Conservation (phyloP, 2,329 filamentous ascomycete genomes). For the Claviceps africana region DNA sequence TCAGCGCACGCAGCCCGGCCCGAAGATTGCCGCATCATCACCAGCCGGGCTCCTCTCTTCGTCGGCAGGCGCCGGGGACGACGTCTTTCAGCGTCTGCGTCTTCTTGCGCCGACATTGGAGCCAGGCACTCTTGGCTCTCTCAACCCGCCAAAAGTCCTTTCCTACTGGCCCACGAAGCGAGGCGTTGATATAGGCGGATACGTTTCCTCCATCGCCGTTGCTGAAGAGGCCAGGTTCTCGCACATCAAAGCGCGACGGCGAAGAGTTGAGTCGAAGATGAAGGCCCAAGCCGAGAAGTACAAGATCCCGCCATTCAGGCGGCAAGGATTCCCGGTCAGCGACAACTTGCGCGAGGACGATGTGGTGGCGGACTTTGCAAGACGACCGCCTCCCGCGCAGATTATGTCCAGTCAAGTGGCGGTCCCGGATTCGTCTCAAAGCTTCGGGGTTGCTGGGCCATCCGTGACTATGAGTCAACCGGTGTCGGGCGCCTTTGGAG, state of each 20-base stretch:
- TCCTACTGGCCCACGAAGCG: constrained; percentile 26
- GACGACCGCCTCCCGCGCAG: constrained; percentile 12
- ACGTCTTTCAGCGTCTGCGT: constrained; percentile 20
- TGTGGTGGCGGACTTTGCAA: constrained; percentile 5
- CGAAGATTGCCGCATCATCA: constrained; percentile 4
- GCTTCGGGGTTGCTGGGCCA: constrained; percentile 14
- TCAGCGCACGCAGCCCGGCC: constrained; percentile 1
- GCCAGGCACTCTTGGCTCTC: constrained; percentile 12
- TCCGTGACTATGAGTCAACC: constrained; percentile 31
- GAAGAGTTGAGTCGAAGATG: constrained; percentile 19
- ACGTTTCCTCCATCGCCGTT: constrained; percentile 24
- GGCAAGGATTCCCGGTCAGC: constrained; percentile 11
- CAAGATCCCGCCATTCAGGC: constrained; percentile 16
- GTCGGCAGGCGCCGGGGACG: constrained; percentile 11
- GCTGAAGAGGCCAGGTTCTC: constrained; percentile 23
- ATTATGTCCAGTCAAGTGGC: constrained; percentile 24
- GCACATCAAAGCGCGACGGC: constrained; percentile 19
- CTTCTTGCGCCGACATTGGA: constrained; percentile 20
- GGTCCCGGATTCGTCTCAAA: constrained; percentile 21
- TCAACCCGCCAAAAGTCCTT: constrained; percentile 18
- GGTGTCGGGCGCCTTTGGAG: constrained; percentile 31
- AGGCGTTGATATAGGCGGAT: constrained; percentile 20
- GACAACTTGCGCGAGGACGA: constrained; percentile 4
- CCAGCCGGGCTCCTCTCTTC: constrained; percentile 2
- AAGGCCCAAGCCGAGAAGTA: constrained; percentile 22